Base-by-base conservation (phyloP, 1,139 yeast genomes). In the Lodderomyces theae region DNA sequence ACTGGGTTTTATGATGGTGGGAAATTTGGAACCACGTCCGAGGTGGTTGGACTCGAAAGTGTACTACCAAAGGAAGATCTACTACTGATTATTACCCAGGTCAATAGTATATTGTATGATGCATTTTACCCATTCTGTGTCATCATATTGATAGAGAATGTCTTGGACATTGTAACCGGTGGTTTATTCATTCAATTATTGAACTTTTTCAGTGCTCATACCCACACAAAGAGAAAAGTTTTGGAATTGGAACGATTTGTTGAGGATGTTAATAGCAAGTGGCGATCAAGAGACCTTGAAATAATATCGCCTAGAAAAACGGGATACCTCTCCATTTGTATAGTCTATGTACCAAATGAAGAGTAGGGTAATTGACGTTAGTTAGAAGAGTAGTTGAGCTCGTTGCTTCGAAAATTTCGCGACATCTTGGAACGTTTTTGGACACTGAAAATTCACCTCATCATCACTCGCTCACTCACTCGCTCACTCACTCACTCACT, bases 291-390 rank as follows among this genome's bases (percentile, higher is more conserved):
- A 16, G 46, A 63, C 1, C 53, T 83, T 2, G 50, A 51, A 38
- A 48, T 86, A 11, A 69, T 84, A 0, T 69, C 80, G 2, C 86
- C 86, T 1, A 53, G 76, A 34, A 51, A 67, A 37, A 70, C 80
- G 11, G 94, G 82, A 0, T 84, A 73, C 55, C 59, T 84, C n/a
- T 81, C 88, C 3, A 71, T 77, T 58, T 52, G 76, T 64, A 49
- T 47, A 28, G 18, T n/a, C 8, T 28, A 28, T 28, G 31, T 28
- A 28, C 31, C 31, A n/a, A 28, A 28, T 12, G 26, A 10, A 23
- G 26, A 23, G 8, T 12, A n/a, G 13, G 9, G 5, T 26, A 17
- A n/a, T 23, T 23, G 26, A 6, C 8, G 5, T 9, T 21, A 21
- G 23, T n/a, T n/a, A 19, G 22, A 19, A 19, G 22, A 19, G 22